Evolutionary conservation across 805 yeast genomes (phyloP), one percentile per base, ranked within the genome.

Genomic region (Candida yuanshanica): DNA sequence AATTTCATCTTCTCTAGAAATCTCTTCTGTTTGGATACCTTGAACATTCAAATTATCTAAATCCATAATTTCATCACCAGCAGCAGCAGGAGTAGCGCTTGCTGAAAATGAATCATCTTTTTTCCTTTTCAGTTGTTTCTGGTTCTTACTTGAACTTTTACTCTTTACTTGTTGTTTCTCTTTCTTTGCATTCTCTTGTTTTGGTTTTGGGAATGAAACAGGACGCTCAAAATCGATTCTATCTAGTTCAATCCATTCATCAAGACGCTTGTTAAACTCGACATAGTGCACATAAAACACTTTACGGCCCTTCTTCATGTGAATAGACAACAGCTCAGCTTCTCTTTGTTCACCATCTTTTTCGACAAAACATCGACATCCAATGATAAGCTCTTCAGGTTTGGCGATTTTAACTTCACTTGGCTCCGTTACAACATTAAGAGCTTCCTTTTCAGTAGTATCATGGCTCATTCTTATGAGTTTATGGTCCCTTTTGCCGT

Each of bases 231-330:
- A 73, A 58, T 88, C 86, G 10, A 93, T 79, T 39, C 95, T 72
- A 27, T 79, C 81, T 5, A 77, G 70, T 17, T 74, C 69, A 7
- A 93, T 77, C 98, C 98, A 91, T 62, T 93, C 99, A 66, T 93
- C 99, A 51, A 93, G 72, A 62, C 99, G 83, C 63, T 93, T 93
- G 68, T 93, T 93, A 69, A 82, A 93, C 51, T 90, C 96, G 39
- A 80, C 87, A 65, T 89, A 93, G 62, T 93, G 99, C 23, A 93
- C 96, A 59, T 93, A 93, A 61, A 83, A 90, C 49, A 78, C 85
- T 24, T 79, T 77, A 46, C 83, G 76, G 12, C 90, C 87, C 58
- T 88, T 83, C 54, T 85, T 79, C 35, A 74, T 63, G 47, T 85
- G 87, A 37, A 78, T 73, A 16, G 90, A 87, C 35, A 93, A 66